These are phyloP conservation scores for Neurospora sp. DNA, from an alignment of 495 filamentous ascomycete species.

Conservation along the genomic window DNA sequence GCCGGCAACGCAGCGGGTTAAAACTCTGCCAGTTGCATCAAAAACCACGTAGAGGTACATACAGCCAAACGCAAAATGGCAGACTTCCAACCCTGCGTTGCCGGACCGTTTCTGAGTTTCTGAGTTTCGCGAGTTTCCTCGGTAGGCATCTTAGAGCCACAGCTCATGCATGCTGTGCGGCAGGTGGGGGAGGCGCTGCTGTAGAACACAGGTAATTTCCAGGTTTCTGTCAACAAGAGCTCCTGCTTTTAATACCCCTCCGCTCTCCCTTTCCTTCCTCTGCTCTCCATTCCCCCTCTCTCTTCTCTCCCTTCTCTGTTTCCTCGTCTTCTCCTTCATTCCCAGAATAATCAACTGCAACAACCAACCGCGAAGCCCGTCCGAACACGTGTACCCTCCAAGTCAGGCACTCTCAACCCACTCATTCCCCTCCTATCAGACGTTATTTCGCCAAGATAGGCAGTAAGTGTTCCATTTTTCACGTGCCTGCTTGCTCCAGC, in stretches of 20 bases:
- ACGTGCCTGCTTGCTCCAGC: neutral
- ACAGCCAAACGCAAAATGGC: too few relatives aligned
- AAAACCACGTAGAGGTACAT: too few relatives aligned
- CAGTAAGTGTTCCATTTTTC: neutral
- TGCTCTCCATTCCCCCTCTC: neutral
- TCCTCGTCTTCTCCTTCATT: neutral
- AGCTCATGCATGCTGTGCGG: neutral
- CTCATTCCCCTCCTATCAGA: neutral
- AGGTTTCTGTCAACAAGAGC: neutral
- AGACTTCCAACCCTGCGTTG: too few relatives aligned
- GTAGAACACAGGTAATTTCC: neutral
- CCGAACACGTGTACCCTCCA: neutral
- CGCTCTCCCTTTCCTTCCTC: neutral
- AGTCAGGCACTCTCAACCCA: neutral
- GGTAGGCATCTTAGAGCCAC: neutral
- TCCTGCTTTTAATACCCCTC: neutral
- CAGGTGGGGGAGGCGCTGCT: neutral
- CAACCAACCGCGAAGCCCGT: neutral
- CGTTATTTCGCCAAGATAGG: neutral
- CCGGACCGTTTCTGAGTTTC: too few relatives aligned
- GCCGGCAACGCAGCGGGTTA: too few relatives aligned
- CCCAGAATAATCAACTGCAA: neutral
- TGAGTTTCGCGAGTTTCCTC: too few relatives aligned
- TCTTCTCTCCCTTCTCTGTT: too few relatives aligned
- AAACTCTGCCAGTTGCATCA: too few relatives aligned